Base-by-base conservation (phyloP, 169 alveolate species). In the Babesia ovata region DNA sequence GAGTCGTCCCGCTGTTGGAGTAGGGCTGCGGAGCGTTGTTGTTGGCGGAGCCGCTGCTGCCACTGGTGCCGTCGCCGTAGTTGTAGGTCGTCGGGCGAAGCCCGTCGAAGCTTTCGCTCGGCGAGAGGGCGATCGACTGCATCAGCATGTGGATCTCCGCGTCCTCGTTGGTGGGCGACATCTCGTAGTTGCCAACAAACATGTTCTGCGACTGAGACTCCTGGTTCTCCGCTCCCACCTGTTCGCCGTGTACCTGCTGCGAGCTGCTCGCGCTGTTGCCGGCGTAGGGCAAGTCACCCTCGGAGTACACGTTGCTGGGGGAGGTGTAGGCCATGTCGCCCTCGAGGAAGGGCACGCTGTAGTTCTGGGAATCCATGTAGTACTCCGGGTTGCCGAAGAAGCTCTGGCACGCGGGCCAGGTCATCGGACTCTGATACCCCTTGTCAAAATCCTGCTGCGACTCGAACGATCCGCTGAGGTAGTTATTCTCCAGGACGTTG, bases 91-190 rank as follows among this genome's bases (percentile, higher is more conserved):
- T 53, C 49, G 53, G 24, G 21, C 76, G 26, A 56, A 42, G 53
- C 0, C 76, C 76, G 6, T 67, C 76, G 14, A 67, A 16, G 44
- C 65, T 67, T n/a, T 67, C 76, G 29, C 57, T 59, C 13, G 54
- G 46, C 22, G 76, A 52, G 33, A 67, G 72, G 46, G 73, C 84
- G 26, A 81, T 81, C 21, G 88, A 65, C 45, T 81, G 88, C 79
- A 81, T 54, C 19, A 81, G 44, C 79, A 69, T 81, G 17, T 36
- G 63, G 11, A 71, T 61, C 45, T 81, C 88, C 39, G 79, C 49
- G 45, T 81, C 88, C 33, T 75, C 84, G 36, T 75, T 44, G 22
- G 53, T 19, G 29, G 76, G 66, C 21, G 76, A 67, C 42, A 26
- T 17, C 24, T 67, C 76, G 56, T 42, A 52, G 44, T 36, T 67